These are phyloP conservation scores for Malbranchea cinnamomea DNA, from an alignment of 2,329 filamentous ascomycete genomes.

Conservation along the genomic window DNA sequence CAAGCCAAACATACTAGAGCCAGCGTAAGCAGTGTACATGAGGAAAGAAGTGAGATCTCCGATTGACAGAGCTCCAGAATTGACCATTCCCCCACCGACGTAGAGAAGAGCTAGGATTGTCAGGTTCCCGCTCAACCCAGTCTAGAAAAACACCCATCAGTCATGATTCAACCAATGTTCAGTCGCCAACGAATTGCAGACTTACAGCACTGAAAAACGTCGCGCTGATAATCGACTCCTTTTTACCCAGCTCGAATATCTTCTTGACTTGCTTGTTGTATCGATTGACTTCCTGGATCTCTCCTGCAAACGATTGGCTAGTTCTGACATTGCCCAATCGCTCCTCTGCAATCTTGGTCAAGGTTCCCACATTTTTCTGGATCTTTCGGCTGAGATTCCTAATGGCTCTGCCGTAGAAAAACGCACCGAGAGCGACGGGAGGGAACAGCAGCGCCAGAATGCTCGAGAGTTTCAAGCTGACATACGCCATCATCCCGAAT, in stretches of 20 bases:
- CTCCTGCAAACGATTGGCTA: conserved; percentile 88
- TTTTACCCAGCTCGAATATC: conserved; percentile 79
- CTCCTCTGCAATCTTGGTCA: conserved; percentile 97
- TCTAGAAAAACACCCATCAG: conserved; percentile 34
- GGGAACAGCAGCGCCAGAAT: conserved; percentile 78
- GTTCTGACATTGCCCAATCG: conserved; percentile 94
- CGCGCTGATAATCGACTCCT: conserved; percentile 75
- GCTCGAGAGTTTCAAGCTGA: conserved; percentile 78
- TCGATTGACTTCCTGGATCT: conserved; percentile 73
- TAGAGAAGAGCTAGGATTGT: conserved; percentile 84
- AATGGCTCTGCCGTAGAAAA: conserved; percentile 81
- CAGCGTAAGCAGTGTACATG: conserved; percentile 88
- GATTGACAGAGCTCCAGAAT: conserved; percentile 69
- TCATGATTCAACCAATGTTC: background rate
- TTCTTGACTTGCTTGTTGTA: conserved; percentile 87
- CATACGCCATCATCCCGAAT: conserved; percentile 87
- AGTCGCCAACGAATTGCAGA: conserved; percentile 2
- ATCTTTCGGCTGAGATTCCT: conserved; percentile 82
- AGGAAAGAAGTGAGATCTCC: conserved; percentile 92
- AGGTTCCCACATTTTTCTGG: conserved; percentile 78
- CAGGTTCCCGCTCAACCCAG: conserved; percentile 89
- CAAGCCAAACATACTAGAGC: conserved; percentile 79
- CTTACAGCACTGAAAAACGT: conserved; percentile 62
- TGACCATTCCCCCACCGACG: conserved; percentile 80
- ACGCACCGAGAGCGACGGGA: conserved; percentile 75